A percentile compares a stretch with the other conserved stretches of the same genome.
These are phyloP conservation scores for Phytopythium litorale DNA, from an alignment of 352 stramenopile species.

Conservation along the genomic window DNA sequence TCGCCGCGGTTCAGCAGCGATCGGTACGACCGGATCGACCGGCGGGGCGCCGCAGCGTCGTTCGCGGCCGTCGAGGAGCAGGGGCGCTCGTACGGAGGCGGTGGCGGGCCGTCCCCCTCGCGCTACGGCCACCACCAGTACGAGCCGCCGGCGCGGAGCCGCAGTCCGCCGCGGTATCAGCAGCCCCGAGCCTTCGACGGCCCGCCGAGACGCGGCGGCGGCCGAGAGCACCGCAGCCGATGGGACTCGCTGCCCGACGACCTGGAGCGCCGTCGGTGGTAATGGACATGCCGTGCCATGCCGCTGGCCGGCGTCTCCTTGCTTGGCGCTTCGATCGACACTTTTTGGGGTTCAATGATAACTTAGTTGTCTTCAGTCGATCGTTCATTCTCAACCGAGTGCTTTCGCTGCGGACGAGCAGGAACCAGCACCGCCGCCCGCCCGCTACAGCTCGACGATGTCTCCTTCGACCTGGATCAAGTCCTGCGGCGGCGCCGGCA, in stretches of 20 bases:
- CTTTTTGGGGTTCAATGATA: constrained; percentile 1
- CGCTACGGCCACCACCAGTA: constrained; percentile 24
- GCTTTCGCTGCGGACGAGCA: not conserved
- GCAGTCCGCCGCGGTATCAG: constrained; percentile 5
- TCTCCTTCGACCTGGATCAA: constrained; percentile 53
- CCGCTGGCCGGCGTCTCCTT: not conserved
- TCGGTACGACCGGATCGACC: constrained; percentile 5
- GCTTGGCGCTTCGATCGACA: not conserved
- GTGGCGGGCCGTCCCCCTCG: constrained; percentile 5
- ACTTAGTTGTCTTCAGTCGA: not conserved
- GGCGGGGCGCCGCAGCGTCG: constrained; percentile 10
- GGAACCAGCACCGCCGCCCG: not conserved
- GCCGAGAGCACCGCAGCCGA: constrained; percentile 18
- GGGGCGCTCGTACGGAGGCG: constrained; percentile 9
- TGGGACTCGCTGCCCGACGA: constrained; percentile 38
- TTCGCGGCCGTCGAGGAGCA: constrained; percentile 31
- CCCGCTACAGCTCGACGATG: constrained; percentile 49
- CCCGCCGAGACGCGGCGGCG: not conserved
- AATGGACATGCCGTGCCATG: not conserved
- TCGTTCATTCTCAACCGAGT: not conserved
- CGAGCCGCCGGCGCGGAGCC: constrained; percentile 11
- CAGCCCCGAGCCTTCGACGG: not conserved
- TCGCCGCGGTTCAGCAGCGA: constrained; percentile 16
- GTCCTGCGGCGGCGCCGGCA: constrained; percentile 34
- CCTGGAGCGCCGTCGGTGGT: constrained; percentile 29